These are phyloP conservation scores for Penicillium longicatenatum DNA, from an alignment of 495 filamentous ascomycete genomes.

Conservation along the genomic window DNA sequence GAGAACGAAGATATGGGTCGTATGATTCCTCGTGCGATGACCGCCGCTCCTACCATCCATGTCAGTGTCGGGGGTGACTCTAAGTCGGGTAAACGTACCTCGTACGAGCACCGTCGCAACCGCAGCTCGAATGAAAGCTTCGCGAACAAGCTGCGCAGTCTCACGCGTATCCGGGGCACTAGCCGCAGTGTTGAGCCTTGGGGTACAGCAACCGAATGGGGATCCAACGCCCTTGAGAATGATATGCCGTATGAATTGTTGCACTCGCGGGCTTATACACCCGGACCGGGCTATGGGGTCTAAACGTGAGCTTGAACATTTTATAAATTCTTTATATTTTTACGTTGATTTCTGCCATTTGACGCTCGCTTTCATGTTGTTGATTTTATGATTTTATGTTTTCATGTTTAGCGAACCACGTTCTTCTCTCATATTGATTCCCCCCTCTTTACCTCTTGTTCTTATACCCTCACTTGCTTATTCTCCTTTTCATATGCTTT, in stretches of 20 bases:
- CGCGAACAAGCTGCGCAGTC: conserved; percentile 61
- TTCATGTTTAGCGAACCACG: conserved; percentile 7
- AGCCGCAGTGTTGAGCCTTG: conserved; percentile 54
- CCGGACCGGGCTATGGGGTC: not conserved
- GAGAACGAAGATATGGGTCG: conserved; percentile 51
- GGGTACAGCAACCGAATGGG: conserved; percentile 11
- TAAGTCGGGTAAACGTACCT: conserved; percentile 38
- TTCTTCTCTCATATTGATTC: not conserved
- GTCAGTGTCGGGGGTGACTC: not conserved
- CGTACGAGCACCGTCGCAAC: conserved; percentile 64
- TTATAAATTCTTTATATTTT: not conserved
- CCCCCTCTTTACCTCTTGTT: conserved; percentile 2
- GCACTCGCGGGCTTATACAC: conserved; percentile 13
- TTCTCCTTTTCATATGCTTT: not conserved
- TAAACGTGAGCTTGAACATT: not conserved
- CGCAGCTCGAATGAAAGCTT: conserved; percentile 70
- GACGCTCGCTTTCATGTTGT: not conserved
- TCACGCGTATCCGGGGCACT: conserved; percentile 69
- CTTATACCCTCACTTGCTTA: conserved; percentile 11
- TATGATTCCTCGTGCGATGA: conserved; percentile 44
- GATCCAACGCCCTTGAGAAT: conserved; percentile 13
- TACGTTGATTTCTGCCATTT: not conserved
- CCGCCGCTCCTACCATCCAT: conserved; percentile 35
- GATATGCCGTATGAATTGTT: conserved; percentile 40
- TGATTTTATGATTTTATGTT: not conserved